These are phyloP conservation scores for Penstemon davidsonii DNA, from an alignment of 257 asterid species.

Conservation along the genomic window DNA sequence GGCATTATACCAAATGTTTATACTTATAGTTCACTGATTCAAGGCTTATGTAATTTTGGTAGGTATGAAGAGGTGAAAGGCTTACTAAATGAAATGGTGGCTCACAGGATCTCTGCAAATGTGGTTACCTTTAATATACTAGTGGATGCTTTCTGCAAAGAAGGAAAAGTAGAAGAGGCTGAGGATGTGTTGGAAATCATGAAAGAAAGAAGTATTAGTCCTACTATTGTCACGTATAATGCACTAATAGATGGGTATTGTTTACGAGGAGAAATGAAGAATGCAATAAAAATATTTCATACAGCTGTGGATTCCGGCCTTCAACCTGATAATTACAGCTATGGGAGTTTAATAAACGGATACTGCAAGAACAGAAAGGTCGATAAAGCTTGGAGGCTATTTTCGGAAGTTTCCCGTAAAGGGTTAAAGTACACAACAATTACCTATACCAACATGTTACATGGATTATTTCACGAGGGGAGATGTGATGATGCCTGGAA, in stretches of 20 bases:
- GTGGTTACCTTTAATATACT: too few species aligned
- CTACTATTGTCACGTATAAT: neutral
- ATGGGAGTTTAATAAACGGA: conserved; percentile 10
- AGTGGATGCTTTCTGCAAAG: too few species aligned
- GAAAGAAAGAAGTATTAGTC: neutral
- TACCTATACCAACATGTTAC: conserved; percentile 13
- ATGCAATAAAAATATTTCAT: conserved; percentile 12
- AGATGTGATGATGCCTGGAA: conserved; percentile 16
- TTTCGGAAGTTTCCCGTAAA: neutral
- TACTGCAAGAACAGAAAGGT: conserved; percentile 9
- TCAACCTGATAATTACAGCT: neutral
- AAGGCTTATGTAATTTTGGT: too few species aligned
- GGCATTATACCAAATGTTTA: too few species aligned
- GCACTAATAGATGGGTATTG: neutral
- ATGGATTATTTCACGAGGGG: conserved; percentile 12
- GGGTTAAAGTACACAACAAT: neutral
- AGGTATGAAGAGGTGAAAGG: too few species aligned
- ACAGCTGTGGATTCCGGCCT: conserved; percentile 2
- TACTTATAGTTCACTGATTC: too few species aligned
- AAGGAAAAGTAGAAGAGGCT: neutral
- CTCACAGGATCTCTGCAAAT: too few species aligned
- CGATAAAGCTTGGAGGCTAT: neutral
- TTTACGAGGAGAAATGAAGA: conserved; percentile 7
- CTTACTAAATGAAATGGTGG: too few species aligned
- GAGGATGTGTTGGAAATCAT: conserved; percentile 10